Conservation (phyloP, 768 basidiomycete species). For the Tulasnella sp. region DNA sequence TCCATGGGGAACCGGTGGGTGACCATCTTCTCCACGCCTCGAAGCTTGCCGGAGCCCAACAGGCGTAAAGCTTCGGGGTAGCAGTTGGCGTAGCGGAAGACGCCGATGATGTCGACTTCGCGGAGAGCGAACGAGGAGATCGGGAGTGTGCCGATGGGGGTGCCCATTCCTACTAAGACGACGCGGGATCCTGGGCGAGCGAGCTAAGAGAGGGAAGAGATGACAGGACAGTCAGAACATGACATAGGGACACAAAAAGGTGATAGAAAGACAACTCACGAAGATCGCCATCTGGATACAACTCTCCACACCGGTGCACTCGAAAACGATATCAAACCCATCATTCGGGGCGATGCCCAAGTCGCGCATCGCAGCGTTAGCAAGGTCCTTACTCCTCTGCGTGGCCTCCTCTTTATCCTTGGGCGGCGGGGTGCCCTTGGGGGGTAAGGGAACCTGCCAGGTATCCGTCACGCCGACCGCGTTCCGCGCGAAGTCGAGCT, state of each 20-base stretch:
- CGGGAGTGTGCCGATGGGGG: constrained; percentile 70
- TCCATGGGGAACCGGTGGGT: constrained; percentile 55
- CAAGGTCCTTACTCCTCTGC: constrained; percentile 47
- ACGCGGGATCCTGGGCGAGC: constrained; percentile 80
- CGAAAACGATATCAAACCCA: constrained; percentile 88
- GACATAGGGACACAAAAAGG: constrained; percentile 14
- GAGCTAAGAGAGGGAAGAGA: constrained; percentile 35
- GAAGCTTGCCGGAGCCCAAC: constrained; percentile 55
- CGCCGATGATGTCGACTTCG: constrained; percentile 87
- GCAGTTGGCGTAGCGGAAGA: constrained; percentile 65
- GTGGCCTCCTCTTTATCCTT: constrained; percentile 39
- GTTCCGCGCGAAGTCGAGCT: constrained; percentile 64
- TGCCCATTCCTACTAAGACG: constrained; percentile 93
- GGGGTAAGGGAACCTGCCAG: constrained; percentile 32
- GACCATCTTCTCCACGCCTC: constrained; percentile 58
- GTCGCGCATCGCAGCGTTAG: constrained; percentile 37
- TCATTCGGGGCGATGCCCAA: constrained; percentile 36
- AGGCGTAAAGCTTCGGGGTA: constrained; percentile 79
- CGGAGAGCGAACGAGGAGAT: constrained; percentile 69
- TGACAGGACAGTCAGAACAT: constrained; percentile 11
- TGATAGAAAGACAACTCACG: constrained; percentile 38
- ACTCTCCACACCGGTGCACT: constrained; percentile 89
- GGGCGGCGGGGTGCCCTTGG: constrained; percentile 26
- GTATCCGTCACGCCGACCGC: constrained; percentile 15
- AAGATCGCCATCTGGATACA: constrained; percentile 86